Evolutionary conservation across 306 rosid species (phyloP), one percentile per base, ranked within the genome.

Genomic region (Fragaria iinumae): DNA sequence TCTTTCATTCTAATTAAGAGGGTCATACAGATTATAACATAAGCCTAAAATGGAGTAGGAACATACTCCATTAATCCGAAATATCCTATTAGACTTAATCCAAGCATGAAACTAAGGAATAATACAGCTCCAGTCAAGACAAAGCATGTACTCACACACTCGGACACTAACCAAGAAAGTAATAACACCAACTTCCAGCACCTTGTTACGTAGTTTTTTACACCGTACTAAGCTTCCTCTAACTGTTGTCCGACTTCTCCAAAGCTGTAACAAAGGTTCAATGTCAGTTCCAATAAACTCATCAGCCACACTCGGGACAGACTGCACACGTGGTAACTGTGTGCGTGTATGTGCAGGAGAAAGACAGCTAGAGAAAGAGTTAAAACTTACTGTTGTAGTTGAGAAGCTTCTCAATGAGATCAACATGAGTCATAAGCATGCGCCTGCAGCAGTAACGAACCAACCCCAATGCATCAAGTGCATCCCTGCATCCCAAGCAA

Each of bases 371-470:
- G 56, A 75, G 79, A 36, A 13, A 62, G 78, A 44, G 52, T 43
- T 57, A 73, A 69, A 29, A 27, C 67, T 88, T 88, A 95, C 97
- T 75, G 36, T 92, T 95, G 92, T 92, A 95, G 85, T 95, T 92
- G 75, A 95, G 87, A 80, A 92, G 93, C 93, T 95, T 95, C 88
- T 95, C 97, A 41, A 95, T 92, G 79, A 95, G 98, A 71, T 95
- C 99, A 38, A 92, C 99, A 56, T 92, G 98, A 55, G 99, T 95
- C 99, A 95, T 92, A 67, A 95, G 97, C 99, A 92, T 95, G 27
- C 97, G 85, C 76, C 99, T 86, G 74, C 97, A 95, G 77, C 97
- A 95, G 63, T 92, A 95, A 27, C 97, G 97, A 81, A 95, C 97
- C 87, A 95, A 81, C 11, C 90, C 91, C 91, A 95, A 71, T 11